Evolutionary conservation across 768 basidiomycete genomes (phyloP).

Genomic region (Lepiota subincarnata): DNA sequence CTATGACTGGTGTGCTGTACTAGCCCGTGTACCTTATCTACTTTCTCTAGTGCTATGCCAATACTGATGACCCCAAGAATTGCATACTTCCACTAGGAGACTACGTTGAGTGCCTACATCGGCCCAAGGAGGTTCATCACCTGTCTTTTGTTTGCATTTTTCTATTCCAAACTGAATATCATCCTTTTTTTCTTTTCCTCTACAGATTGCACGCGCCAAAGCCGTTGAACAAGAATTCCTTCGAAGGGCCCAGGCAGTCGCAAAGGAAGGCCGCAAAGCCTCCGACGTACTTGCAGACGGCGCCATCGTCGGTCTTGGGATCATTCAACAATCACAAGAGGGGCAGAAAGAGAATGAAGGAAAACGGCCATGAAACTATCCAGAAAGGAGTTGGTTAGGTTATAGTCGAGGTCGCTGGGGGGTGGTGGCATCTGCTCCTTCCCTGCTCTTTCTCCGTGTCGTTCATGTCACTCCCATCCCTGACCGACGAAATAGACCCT

Average conservation of each 20-base stretch:
- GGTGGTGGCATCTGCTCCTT: not conserved
- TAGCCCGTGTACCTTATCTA: not conserved
- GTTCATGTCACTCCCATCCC: no score
- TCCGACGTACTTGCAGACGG: conserved; percentile 72
- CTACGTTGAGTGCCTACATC: conserved; percentile 90
- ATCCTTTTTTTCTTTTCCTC: not conserved
- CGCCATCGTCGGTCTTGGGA: conserved; percentile 69
- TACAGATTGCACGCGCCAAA: conserved; percentile 51
- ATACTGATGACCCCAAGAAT: conserved; percentile 67
- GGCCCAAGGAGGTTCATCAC: conserved; percentile 74
- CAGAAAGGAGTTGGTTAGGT: not conserved
- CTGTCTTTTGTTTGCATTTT: not conserved
- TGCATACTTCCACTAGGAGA: conserved; percentile 75
- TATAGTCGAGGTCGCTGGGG: not conserved
- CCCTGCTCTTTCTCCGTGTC: not conserved
- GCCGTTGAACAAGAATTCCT: conserved; percentile 69
- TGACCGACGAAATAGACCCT: no score
- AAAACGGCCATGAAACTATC: not conserved
- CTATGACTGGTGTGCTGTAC: not conserved
- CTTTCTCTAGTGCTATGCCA: conserved; percentile 72
- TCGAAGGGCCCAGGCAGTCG: conserved; percentile 58
- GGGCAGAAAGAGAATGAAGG: conserved; percentile 6
- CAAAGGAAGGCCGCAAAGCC: conserved; percentile 65
- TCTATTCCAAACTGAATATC: not conserved
- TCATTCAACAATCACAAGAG: conserved; percentile 55